Conservation (phyloP, 1,284 basidiomycete genomes). For the Sporisorium exsertum region DNA sequence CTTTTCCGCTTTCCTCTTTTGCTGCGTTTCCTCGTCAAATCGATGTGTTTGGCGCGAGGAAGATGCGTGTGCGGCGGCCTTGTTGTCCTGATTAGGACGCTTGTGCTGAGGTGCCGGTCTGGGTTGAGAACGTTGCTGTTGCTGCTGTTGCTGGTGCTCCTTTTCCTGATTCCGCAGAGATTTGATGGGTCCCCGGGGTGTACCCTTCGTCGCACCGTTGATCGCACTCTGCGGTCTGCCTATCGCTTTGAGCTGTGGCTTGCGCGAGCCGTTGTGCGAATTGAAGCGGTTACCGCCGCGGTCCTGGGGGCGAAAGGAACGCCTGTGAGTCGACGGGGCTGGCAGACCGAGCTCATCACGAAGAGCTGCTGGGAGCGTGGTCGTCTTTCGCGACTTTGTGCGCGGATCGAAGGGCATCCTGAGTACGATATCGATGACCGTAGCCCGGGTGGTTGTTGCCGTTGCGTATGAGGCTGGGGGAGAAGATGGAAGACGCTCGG, state of each 20-base stretch:
- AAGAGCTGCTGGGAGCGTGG: conserved; percentile 59
- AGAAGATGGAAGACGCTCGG: background rate
- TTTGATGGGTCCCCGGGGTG: conserved; percentile 35
- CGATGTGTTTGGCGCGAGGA: background rate
- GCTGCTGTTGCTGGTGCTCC: conserved; percentile 22
- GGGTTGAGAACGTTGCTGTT: conserved; percentile 10
- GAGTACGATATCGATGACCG: background rate
- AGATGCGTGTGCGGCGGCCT: background rate
- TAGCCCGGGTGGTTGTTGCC: background rate
- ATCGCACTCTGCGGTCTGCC: conserved; percentile 22
- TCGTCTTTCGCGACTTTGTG: conserved; percentile 53
- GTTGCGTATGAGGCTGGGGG: background rate
- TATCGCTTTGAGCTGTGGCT: conserved; percentile 34
- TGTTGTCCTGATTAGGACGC: background rate
- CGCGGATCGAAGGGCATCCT: conserved; percentile 43
- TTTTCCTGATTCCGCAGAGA: conserved; percentile 46
- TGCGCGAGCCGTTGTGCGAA: conserved; percentile 2
- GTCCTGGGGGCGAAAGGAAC: conserved; percentile 27
- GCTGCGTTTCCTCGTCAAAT: background rate
- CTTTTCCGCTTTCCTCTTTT: conserved; percentile 29
- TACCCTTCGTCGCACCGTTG: conserved; percentile 22
- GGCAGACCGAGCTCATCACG: conserved; percentile 64
- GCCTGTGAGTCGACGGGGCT: conserved; percentile 18
- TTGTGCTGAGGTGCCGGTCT: conserved; percentile 5
- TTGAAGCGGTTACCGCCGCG: conserved; percentile 16